A percentile compares a stretch with the other conserved stretches of the same genome.
These are phyloP conservation scores for Calonectria montana DNA, from an alignment of 2,329 filamentous ascomycete genomes.

Conservation along the genomic window DNA sequence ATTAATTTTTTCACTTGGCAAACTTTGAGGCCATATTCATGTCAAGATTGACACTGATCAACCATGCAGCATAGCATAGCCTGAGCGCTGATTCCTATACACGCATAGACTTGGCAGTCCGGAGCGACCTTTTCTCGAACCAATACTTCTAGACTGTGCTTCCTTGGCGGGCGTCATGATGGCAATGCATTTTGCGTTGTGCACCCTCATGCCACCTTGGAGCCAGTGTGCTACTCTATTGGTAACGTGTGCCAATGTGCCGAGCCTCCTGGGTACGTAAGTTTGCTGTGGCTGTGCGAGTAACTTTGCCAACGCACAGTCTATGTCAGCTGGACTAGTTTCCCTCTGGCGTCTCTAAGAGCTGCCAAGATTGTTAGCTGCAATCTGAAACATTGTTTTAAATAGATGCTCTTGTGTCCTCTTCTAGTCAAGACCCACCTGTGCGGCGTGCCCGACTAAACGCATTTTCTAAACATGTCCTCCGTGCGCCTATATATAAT, in stretches of 20 bases:
- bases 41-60: background rate
- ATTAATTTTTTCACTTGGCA: background rate
- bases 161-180: background rate
- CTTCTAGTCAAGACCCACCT: no score
- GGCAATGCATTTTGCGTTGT: background rate
- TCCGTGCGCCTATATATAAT: no score
- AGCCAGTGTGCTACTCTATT: background rate
- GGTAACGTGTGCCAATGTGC: background rate
- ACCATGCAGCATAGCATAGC: background rate
- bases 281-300: background rate
- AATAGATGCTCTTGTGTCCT: background rate
- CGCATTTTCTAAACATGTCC: no score
- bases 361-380: background rate
- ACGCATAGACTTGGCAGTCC: background rate
- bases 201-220: background rate
- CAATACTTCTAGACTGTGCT: background rate
- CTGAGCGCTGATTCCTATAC: background rate
- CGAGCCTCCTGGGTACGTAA: background rate
- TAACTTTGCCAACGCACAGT: background rate
- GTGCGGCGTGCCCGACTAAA: no score
- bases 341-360: background rate
- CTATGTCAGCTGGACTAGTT: background rate
- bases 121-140: background rate
- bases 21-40: background rate
- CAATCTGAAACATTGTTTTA: background rate